Evolutionary conservation across 805 yeast species (phyloP).

Genomic region (Yarrowia phangngaensis): DNA sequence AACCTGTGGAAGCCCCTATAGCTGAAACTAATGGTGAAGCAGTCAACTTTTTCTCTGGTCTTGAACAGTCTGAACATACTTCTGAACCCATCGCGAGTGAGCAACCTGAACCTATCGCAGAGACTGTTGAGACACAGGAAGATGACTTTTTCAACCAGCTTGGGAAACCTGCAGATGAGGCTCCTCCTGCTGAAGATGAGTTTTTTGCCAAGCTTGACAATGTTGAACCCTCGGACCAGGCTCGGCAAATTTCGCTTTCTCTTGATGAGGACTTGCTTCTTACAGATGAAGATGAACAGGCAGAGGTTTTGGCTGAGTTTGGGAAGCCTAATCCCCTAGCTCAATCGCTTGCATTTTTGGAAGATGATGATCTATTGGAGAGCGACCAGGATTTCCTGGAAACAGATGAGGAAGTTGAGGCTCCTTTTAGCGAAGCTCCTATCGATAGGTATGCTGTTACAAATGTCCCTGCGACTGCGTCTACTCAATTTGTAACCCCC

Average conservation of each 20-base stretch:
- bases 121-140: neutral
- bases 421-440: too few species aligned
- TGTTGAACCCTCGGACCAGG: neutral
- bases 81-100: too few species aligned
- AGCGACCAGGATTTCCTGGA: conserved; percentile 22
- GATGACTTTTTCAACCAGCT: neutral
- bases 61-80: too few species aligned
- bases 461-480: too few species aligned
- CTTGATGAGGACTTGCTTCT: conserved; percentile 36
- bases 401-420: conserved; percentile 16
- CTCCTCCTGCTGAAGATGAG: conserved; percentile 4
- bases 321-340: conserved; percentile 13
- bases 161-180: conserved; percentile 1
- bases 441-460: too few species aligned
- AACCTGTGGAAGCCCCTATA: too few species aligned
- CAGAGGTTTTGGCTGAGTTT: conserved; percentile 4
- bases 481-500: too few species aligned
- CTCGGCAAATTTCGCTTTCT: conserved; percentile 27
- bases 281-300: conserved; percentile 33
- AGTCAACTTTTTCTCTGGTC: too few species aligned
- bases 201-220: conserved; percentile 4
- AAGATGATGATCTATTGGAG: conserved; percentile 21
- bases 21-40: too few species aligned
- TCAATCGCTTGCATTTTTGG: conserved; percentile 14
- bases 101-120: neutral